These are phyloP conservation scores for Megacollybia marginata DNA, from an alignment of 768 basidiomycete species.

Conservation along the genomic window DNA sequence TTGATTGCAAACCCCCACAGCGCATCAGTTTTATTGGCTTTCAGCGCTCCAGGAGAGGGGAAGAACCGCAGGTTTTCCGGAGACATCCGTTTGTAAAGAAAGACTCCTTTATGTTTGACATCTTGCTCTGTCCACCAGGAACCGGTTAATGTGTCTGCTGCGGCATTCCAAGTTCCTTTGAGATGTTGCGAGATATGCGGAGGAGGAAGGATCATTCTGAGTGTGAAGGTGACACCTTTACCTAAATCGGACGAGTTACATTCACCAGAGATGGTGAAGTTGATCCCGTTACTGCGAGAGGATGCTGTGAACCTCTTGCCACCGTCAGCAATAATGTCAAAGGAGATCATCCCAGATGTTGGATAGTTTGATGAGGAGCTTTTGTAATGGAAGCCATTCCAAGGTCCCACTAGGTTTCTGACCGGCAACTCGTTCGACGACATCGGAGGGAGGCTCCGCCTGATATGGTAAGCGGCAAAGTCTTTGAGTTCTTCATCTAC, in stretches of 20 bases:
- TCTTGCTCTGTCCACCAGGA: slow-evolving; percentile 16
- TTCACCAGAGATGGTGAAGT: slow-evolving; percentile 11
- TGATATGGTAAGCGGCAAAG: slow-evolving; percentile 11
- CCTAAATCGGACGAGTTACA: slow-evolving; percentile 6
- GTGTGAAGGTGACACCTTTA: slow-evolving; percentile 9
- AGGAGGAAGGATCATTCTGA: slow-evolving; percentile 14
- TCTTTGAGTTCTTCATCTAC: slow-evolving; percentile 10
- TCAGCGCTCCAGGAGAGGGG: slow-evolving; percentile 16
- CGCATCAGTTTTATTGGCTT: slow-evolving; percentile 15
- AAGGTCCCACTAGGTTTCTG: slow-evolving; percentile 12
- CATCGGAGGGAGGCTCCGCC: background rate
- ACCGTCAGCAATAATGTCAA: slow-evolving; percentile 4
- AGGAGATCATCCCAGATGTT: slow-evolving; percentile 5
- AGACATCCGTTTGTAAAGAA: slow-evolving; percentile 19
- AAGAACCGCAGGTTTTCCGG: slow-evolving; percentile 19
- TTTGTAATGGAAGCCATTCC: slow-evolving; percentile 16
- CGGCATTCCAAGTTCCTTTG: slow-evolving; percentile 11
- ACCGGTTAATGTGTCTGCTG: slow-evolving; percentile 15
- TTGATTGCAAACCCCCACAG: slow-evolving; percentile 25
- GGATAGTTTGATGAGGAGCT: slow-evolving; percentile 1
- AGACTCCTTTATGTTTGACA: slow-evolving; percentile 12
- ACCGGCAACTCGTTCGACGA: background rate
- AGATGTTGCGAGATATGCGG: slow-evolving; percentile 16
- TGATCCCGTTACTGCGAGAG: slow-evolving; percentile 3
- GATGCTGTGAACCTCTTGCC: slow-evolving; percentile 7